Evolutionary conservation across 306 rosid species (phyloP).

Genomic region (Acacia acuminata): DNA sequence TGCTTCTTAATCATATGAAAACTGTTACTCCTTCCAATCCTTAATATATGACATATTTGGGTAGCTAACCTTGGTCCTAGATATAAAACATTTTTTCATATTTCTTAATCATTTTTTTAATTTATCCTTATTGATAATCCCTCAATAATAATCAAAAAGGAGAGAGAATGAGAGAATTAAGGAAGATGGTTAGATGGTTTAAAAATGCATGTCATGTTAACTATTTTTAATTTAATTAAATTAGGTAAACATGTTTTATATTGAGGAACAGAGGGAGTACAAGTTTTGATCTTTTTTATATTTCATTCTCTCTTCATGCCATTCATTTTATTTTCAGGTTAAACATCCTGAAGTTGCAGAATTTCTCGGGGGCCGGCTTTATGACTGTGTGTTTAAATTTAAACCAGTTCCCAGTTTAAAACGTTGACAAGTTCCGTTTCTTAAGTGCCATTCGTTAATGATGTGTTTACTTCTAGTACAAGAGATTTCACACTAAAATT

Average conservation of each 20-base stretch:
- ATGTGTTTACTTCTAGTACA: not conserved
- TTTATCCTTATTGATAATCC: too few relatives aligned
- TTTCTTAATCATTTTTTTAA: too few relatives aligned
- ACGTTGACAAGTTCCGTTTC: slow-evolving; percentile 10
- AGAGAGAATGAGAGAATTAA: too few relatives aligned
- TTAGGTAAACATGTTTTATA: too few relatives aligned
- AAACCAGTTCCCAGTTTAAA: slow-evolving; percentile 60
- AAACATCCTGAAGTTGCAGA: slow-evolving; percentile 93
- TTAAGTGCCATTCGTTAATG: not conserved
- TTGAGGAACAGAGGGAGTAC: not conserved
- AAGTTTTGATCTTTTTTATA: not conserved
- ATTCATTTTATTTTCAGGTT: slow-evolving; percentile 49
- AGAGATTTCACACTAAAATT: not conserved
- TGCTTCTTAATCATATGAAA: slow-evolving; percentile 3
- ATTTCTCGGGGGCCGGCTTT: slow-evolving; percentile 90
- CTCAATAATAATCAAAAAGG: too few relatives aligned
- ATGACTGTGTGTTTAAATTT: slow-evolving; percentile 92
- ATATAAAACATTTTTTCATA: too few relatives aligned
- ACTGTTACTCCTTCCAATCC: not conserved
- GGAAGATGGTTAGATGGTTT: too few relatives aligned
- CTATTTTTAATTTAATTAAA: too few relatives aligned
- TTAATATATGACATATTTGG: too few relatives aligned
- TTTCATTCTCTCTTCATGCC: not conserved
- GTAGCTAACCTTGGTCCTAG: accelerated
- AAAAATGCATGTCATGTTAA: too few relatives aligned